phyloP scores from a whole-genome alignment of 1,284 basidiomycete species.

The Megacollybia platyphylla region DNA sequence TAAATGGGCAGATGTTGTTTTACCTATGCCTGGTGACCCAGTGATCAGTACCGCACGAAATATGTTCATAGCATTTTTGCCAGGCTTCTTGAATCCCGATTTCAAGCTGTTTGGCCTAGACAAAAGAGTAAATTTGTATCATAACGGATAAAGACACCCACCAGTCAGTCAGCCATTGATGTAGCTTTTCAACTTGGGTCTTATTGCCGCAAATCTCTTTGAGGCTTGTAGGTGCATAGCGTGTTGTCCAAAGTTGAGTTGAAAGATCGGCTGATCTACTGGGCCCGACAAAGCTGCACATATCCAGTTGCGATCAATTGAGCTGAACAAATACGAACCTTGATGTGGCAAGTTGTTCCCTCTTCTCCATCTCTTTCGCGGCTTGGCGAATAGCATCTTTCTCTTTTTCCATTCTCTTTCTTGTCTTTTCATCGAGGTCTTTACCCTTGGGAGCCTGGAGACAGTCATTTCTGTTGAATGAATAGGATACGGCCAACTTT shows the following conservation, averaged over 20 bases:
- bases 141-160: slow-evolving; percentile 18
- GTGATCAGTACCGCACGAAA: slow-evolving; percentile 85
- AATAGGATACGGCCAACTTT: slow-evolving; percentile 13
- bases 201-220: slow-evolving; percentile 98
- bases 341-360: slow-evolving; percentile 42
- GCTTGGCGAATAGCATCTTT: slow-evolving; percentile 58
- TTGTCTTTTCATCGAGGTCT: slow-evolving; percentile 65
- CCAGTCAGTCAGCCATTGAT: slow-evolving; percentile 84
- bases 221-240: slow-evolving; percentile 81
- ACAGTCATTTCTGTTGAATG: too few species aligned
- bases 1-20: slow-evolving; percentile 93
- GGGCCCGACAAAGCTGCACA: slow-evolving; percentile 8
- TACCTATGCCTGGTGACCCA: slow-evolving; percentile 93
- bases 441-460: slow-evolving; percentile 17
- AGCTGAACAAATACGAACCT: slow-evolving; percentile 3
- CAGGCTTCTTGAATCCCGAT: slow-evolving; percentile 84
- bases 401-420: slow-evolving; percentile 78
- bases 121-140: neutral
- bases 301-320: slow-evolving; percentile 1
- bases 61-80: slow-evolving; percentile 80
- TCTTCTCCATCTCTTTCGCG: slow-evolving; percentile 66
- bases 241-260: slow-evolving; percentile 86
- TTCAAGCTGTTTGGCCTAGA: slow-evolving; percentile 63
- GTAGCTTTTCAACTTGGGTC: slow-evolving; percentile 77
- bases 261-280: slow-evolving; percentile 26